Evolutionary conservation across 352 stramenopile genomes (phyloP).

Genomic region (Saprolegnia diclina): DNA sequence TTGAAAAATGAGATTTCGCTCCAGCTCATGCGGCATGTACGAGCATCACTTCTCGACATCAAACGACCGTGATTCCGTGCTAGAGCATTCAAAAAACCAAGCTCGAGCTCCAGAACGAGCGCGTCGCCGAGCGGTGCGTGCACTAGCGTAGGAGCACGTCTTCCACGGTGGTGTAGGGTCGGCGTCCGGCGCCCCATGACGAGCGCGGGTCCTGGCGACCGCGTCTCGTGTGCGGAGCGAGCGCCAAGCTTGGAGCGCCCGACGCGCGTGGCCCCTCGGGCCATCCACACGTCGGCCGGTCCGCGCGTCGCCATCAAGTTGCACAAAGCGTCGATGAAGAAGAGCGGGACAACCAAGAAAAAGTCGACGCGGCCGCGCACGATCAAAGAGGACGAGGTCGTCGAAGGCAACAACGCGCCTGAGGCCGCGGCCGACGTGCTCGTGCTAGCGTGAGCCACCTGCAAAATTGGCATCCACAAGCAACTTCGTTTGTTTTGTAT

Average conservation of each 20-base stretch:
- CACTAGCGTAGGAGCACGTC: background rate
- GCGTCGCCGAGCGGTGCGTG: slow-evolving; percentile 10
- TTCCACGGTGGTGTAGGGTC: slow-evolving; percentile 2
- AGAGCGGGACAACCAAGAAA: background rate
- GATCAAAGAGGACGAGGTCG: background rate
- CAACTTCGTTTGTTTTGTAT: background rate
- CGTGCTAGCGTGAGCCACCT: background rate
- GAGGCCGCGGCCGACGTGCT: background rate
- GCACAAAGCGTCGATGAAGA: slow-evolving; percentile 13
- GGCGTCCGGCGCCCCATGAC: slow-evolving; percentile 15
- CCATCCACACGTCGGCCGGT: slow-evolving; percentile 21
- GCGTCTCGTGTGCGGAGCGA: background rate
- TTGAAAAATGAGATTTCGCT: slow-evolving; percentile 81
- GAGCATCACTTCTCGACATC: slow-evolving; percentile 8
- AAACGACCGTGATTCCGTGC: background rate
- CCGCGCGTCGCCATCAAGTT: background rate
- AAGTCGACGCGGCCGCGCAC: background rate
- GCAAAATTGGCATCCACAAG: background rate
- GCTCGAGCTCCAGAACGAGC: slow-evolving; percentile 22
- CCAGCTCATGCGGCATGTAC: slow-evolving; percentile 71
- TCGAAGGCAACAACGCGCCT: slow-evolving; percentile 1
- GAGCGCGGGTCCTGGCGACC: slow-evolving; percentile 2
- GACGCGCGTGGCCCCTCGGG: background rate
- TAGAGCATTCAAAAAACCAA: slow-evolving; percentile 28
- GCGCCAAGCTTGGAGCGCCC: background rate